Conservation (phyloP, 2,329 filamentous ascomycete genomes). For the Neofusicoccum umdonicola region DNA sequence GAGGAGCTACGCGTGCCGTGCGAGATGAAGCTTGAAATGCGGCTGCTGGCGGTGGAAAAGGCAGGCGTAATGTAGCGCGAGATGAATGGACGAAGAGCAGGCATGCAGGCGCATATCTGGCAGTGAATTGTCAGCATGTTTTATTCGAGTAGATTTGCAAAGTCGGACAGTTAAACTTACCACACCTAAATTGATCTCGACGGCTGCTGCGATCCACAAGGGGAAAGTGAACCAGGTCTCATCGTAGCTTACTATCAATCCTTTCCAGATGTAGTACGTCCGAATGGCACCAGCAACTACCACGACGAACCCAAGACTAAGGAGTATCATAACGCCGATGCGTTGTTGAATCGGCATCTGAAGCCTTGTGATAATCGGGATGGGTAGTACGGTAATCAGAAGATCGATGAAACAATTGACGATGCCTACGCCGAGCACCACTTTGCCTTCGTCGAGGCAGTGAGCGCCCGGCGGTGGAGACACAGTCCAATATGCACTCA, state of each 20-base stretch:
- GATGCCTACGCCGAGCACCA: constrained; percentile 41
- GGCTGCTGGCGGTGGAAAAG: neutral
- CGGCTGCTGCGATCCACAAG: constrained; percentile 47
- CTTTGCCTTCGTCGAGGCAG: constrained; percentile 43
- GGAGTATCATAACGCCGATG: constrained; percentile 38
- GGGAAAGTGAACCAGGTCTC: constrained; percentile 47
- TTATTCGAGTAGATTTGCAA: neutral
- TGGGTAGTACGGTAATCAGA: constrained; percentile 41
- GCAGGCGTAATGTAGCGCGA: neutral
- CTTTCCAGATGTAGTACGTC: constrained; percentile 46
- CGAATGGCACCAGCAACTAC: constrained; percentile 43
- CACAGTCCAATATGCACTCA: constrained; percentile 43
- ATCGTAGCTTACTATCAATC: constrained; percentile 42
- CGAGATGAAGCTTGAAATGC: neutral
- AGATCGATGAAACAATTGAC: constrained; percentile 45
- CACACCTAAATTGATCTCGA: constrained; percentile 49
- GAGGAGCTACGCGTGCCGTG: neutral
- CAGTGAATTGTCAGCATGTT: neutral
- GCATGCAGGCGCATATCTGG: constrained; percentile 39
- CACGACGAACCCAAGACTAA: constrained; percentile 43
- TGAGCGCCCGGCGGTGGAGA: constrained; percentile 29
- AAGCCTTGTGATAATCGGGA: constrained; percentile 44
- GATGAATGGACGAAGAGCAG: constrained; percentile 33
- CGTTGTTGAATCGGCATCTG: constrained; percentile 43
- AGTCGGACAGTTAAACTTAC: constrained; percentile 28